Evolutionary conservation across 352 stramenopile genomes (phyloP), one percentile per base, ranked within the genome.

Genomic region (Elongisporangium undulatum): DNA sequence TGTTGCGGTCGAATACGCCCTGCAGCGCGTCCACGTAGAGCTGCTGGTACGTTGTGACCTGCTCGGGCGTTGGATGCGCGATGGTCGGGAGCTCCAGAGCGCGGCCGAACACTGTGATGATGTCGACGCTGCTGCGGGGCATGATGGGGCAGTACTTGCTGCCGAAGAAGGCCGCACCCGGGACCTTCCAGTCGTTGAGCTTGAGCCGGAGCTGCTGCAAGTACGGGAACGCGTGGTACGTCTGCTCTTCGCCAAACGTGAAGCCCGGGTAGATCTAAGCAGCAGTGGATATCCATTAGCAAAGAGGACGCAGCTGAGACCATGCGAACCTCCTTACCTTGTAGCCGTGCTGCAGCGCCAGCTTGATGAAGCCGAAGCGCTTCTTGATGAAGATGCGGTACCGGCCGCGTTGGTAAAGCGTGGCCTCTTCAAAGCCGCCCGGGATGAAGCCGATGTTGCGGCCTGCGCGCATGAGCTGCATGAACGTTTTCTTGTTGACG

Each of bases 371-470:
- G 8, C 94, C 94, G 22, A 85, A 87, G 26, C 91, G 75, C 24
- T 86, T 80, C 53, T 95, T 88, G 50, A 98, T 75, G 62, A 84
- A 98, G 13, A 97, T 80, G 51, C 90, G 81, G 66, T 97, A 85
- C 41, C 76, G 68, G 8, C 72, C 72, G 12, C 72, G 70, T 51
- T 72, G 66, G 45, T 82, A 87, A 19, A 97, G 56, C 20, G 90
- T 95, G 5, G 89, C 90, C 68, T 98, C 92, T 68, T 98, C 88
- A 62, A 97, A 95, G 16, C 89, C 92, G n/a, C 90, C 92, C 0
- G 92, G 90, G 20, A 92, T 71, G 26, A 97, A 64, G 13, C 63
- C 74, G 56, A 86, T 59, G 61, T 87, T 88, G 26, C 69, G 55
- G 8, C 65, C 64, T 23, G 68, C 23, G 9, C 53, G 53, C 68